Conservation (phyloP, 2,329 filamentous ascomycete genomes). For the Colletotrichum simmondsii region DNA sequence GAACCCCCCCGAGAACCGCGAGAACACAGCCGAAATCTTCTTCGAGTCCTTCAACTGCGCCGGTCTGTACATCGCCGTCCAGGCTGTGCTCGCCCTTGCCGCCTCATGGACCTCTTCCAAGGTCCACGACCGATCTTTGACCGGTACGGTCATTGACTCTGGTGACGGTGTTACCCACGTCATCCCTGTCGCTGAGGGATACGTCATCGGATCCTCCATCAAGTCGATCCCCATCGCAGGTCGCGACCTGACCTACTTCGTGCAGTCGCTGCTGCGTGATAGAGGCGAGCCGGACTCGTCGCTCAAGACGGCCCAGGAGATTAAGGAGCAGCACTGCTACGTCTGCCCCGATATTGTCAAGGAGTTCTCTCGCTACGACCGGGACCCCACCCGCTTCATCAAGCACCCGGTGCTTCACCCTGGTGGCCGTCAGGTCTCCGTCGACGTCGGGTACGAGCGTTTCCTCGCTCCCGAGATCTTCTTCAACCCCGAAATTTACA, state of each 20-base stretch:
- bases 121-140: constrained; percentile 94
- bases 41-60: constrained; percentile 99
- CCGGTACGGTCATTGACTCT: constrained; percentile 97
- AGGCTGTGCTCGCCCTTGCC: constrained; percentile 94
- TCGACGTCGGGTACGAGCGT: constrained; percentile 97
- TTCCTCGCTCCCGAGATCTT: constrained; percentile 99
- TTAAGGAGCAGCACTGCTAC: constrained; percentile 99
- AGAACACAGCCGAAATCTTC: constrained; percentile 99
- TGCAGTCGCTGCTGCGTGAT: constrained; percentile 94
- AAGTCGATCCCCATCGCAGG: constrained; percentile 99
- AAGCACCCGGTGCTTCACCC: constrained; percentile 90
- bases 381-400: constrained; percentile 88
- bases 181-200: constrained; percentile 97
- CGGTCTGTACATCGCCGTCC: constrained; percentile 97
- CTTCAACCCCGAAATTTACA: constrained; percentile 99
- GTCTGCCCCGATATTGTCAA: constrained; percentile 99
- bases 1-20: constrained; percentile 98
- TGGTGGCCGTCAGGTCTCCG: constrained; percentile 83
- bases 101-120: constrained; percentile 99
- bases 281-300: constrained; percentile 97
- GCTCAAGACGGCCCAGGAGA: constrained; percentile 95
- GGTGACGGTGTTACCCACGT: constrained; percentile 99
- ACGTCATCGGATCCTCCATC: constrained; percentile 98
- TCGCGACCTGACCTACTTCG: constrained; percentile 98
- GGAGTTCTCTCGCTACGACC: constrained; percentile 94